phyloP scores from a whole-genome alignment of 805 yeast species.

The Candida ortonii region DNA sequence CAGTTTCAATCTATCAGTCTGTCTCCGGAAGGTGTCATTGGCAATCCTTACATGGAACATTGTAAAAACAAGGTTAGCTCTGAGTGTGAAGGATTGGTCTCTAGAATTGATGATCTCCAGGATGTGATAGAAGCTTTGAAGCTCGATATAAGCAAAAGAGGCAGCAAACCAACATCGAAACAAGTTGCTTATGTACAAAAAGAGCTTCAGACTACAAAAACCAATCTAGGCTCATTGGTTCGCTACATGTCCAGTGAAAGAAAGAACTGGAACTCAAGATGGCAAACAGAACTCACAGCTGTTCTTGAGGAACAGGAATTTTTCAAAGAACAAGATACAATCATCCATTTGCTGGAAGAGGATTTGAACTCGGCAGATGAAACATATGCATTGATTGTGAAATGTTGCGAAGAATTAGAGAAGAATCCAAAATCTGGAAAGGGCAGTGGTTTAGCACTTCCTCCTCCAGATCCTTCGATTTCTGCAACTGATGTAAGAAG shows the following conservation, averaged over 20 bases:
- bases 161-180: conserved; percentile 74
- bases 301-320: conserved; percentile 94
- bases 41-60: conserved; percentile 60
- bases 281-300: conserved; percentile 88
- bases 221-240: conserved; percentile 51
- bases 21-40: conserved; percentile 26
- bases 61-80: conserved; percentile 72
- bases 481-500: conserved; percentile 61
- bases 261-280: conserved; percentile 81
- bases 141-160: conserved; percentile 88
- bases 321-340: conserved; percentile 83
- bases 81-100: conserved; percentile 70
- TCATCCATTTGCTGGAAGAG: conserved; percentile 72
- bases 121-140: conserved; percentile 87
- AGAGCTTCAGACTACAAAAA: conserved; percentile 60
- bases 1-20: conserved; percentile 43
- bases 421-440: conserved; percentile 45
- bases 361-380: conserved; percentile 79
- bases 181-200: conserved; percentile 64
- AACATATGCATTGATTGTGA: conserved; percentile 76
- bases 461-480: conserved; percentile 53
- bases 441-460: conserved; percentile 36
- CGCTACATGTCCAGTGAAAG: conserved; percentile 66
- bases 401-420: conserved; percentile 74
- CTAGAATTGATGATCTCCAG: conserved; percentile 85